phyloP scores from a whole-genome alignment of 805 yeast species.

The Ogataea nonfermentans region DNA sequence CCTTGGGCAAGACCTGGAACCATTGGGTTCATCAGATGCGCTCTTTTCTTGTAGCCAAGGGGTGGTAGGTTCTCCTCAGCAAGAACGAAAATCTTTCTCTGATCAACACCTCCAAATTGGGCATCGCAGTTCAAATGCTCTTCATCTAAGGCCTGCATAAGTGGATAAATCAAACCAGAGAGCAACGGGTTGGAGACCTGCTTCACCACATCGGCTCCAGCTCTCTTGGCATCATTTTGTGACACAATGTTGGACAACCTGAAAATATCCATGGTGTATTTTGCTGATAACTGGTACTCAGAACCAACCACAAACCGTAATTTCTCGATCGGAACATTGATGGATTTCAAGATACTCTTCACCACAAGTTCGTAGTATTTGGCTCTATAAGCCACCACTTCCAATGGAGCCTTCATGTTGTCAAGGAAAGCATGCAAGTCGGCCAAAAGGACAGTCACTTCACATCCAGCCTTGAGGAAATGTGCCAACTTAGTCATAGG shows the following conservation, averaged over 20 bases:
- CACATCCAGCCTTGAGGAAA: constrained; percentile 93
- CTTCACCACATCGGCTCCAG: constrained; percentile 99
- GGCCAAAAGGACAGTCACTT: constrained; percentile 86
- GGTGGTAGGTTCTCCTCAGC: constrained; percentile 91
- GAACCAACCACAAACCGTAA: constrained; percentile 84
- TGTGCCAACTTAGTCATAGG: constrained; percentile 97
- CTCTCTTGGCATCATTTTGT: constrained; percentile 96
- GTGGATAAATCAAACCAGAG: constrained; percentile 92
- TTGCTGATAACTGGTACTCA: constrained; percentile 75
- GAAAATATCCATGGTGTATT: constrained; percentile 88
- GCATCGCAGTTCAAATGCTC: constrained; percentile 84
- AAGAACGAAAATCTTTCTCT: constrained; percentile 92
- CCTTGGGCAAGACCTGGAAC: constrained; percentile 97
- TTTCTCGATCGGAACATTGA: constrained; percentile 89
- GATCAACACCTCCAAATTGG: constrained; percentile 99
- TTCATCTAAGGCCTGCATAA: constrained; percentile 98
- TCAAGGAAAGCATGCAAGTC: constrained; percentile 96
- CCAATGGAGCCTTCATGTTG: constrained; percentile 97
- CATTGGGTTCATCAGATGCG: constrained; percentile 98
- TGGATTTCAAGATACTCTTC: constrained; percentile 79
- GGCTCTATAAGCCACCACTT: constrained; percentile 85
- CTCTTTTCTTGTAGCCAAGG: constrained; percentile 94
- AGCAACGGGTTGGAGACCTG: constrained; percentile 93
- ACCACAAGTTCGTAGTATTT: constrained; percentile 81
- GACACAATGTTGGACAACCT: constrained; percentile 79